Evolutionary conservation across 805 yeast genomes (phyloP).

Genomic region (Debaryomyces castellii): DNA sequence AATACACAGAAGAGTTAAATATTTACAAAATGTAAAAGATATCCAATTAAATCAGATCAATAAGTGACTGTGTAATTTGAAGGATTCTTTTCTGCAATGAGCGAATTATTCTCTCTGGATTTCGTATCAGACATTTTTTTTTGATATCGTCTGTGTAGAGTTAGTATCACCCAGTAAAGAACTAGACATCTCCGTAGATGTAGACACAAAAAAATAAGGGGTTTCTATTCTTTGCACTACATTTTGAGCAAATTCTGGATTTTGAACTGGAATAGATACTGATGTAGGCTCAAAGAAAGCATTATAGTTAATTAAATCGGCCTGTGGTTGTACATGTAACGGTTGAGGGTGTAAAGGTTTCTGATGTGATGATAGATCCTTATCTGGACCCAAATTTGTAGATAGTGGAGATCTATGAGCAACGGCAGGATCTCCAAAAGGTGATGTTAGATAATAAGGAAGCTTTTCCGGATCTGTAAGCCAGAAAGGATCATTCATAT

Average conservation of each 20-base stretch:
- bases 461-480: constrained; percentile 49
- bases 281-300: background rate
- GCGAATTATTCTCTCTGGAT: too few relatives aligned
- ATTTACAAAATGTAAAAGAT: too few relatives aligned
- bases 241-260: background rate
- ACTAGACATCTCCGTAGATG: background rate
- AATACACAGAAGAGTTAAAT: too few relatives aligned
- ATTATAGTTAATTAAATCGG: background rate
- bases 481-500: constrained; percentile 51
- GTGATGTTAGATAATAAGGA: constrained; percentile 32
- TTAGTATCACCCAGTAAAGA: background rate
- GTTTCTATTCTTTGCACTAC: background rate
- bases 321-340: constrained; percentile 3
- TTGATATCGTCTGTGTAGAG: too few relatives aligned
- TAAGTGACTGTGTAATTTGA: too few relatives aligned
- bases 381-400: background rate
- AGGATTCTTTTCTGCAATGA: too few relatives aligned
- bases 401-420: background rate
- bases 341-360: background rate
- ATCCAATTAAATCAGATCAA: too few relatives aligned
- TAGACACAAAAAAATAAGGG: background rate
- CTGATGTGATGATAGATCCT: background rate
- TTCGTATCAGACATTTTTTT: too few relatives aligned
- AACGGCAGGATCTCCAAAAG: constrained; percentile 17
- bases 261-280: background rate